Conservation (phyloP, 2,329 filamentous ascomycete genomes). For the Venturia asperata region DNA sequence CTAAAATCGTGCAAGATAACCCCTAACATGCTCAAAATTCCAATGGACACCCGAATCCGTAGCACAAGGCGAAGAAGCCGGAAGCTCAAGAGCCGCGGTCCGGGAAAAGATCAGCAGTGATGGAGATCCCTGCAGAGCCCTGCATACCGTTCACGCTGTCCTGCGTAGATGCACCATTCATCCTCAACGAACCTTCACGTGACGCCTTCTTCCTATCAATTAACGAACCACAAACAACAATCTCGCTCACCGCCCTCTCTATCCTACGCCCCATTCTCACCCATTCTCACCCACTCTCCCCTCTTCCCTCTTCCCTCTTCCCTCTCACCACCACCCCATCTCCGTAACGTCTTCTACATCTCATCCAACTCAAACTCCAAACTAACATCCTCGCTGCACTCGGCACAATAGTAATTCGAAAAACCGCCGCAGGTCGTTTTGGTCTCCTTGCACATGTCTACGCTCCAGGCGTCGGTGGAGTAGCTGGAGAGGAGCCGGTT, state of each 20-base stretch:
- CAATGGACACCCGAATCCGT: not conserved
- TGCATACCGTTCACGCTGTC: not conserved
- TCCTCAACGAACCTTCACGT: conserved; percentile 1
- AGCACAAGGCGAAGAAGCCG: not conserved
- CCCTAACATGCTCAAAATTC: not conserved
- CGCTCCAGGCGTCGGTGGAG: conserved; percentile 42
- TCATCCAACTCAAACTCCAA: conserved; percentile 40
- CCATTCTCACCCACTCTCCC: too few relatives aligned
- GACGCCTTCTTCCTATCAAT: not conserved
- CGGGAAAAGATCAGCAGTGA: not conserved
- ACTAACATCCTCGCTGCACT: conserved; percentile 38
- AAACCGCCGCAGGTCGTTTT: conserved; percentile 37
- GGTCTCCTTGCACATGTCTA: conserved; percentile 42
- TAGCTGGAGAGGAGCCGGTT: conserved; percentile 40
- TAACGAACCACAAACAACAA: not conserved
- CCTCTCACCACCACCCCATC: not conserved
- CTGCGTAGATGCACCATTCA: not conserved
- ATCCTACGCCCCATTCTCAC: too few relatives aligned
- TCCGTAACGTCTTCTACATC: conserved; percentile 15
- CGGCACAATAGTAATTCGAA: conserved; percentile 39
- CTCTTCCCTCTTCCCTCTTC: too few relatives aligned
- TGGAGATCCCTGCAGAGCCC: not conserved
- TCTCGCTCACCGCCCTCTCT: not conserved
- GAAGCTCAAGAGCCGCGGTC: too few relatives aligned
- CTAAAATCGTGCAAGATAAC: not conserved